Percentiles rank a stretch among this genome's conserved stretches.
These are phyloP conservation scores for Penicillium flavigenum DNA, from an alignment of 495 filamentous ascomycete genomes.

Conservation along the genomic window DNA sequence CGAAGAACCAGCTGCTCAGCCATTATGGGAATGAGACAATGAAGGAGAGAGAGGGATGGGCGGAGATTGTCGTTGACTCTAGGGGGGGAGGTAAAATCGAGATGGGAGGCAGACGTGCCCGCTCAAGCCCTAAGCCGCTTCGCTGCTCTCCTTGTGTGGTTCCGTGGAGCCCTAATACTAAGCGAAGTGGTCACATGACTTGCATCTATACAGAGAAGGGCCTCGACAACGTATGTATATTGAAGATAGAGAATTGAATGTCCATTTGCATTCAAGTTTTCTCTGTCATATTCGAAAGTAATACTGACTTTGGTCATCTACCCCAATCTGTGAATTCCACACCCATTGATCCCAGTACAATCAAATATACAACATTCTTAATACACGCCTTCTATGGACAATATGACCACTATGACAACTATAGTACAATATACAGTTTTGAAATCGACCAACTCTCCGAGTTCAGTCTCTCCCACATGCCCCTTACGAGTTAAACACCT, in stretches of 20 bases:
- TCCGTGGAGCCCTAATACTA: slow-evolving; percentile 41
- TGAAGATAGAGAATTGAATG: neutral
- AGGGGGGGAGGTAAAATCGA: slow-evolving; percentile 46
- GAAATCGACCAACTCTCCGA: neutral
- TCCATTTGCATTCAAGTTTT: neutral
- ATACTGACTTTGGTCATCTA: neutral
- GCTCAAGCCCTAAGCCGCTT: slow-evolving; percentile 45
- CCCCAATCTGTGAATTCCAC: neutral
- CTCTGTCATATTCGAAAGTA: neutral
- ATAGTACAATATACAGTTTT: slow-evolving; percentile 20
- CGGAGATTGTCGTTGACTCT: slow-evolving; percentile 51
- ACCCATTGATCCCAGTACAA: neutral
- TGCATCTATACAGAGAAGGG: neutral
- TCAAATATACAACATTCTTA: slow-evolving; percentile 6
- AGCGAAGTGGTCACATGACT: slow-evolving; percentile 37
- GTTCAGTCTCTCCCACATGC: neutral
- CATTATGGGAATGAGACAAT: slow-evolving; percentile 62
- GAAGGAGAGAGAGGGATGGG: slow-evolving; percentile 46
- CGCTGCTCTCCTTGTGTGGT: slow-evolving; percentile 39
- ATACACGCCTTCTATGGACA: neutral
- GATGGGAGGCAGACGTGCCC: slow-evolving; percentile 38
- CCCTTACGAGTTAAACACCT: slow-evolving; percentile 44
- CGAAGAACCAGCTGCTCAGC: slow-evolving; percentile 96
- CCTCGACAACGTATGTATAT: neutral
- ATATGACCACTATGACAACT: slow-evolving; percentile 9